phyloP scores from a whole-genome alignment of 108 stramenopile species.

The Nitzschia sp. region DNA sequence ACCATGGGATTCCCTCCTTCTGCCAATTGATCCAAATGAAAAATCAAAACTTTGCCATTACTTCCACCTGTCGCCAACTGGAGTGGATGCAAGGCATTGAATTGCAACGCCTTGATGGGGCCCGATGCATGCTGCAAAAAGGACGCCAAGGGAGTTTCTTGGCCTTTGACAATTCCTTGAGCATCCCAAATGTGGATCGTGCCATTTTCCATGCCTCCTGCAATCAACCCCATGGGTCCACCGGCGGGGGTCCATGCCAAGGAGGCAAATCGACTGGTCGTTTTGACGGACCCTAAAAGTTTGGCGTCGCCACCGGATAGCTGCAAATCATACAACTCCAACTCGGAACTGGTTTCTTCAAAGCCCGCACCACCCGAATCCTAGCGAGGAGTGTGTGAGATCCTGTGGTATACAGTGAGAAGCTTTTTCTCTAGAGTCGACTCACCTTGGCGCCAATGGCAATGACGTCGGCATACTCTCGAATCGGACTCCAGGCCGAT shows the following conservation, averaged over 20 bases:
- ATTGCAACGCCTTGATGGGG: conserved; percentile 81
- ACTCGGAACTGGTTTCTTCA: conserved; percentile 94
- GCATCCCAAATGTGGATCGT: conserved; percentile 92
- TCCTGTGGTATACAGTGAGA: too few species aligned
- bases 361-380: conserved; percentile 75
- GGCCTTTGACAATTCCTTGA: conserved; percentile 45
- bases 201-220: conserved; percentile 97
- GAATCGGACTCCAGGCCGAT: conserved; percentile 71
- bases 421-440: neutral
- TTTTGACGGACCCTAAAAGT: conserved; percentile 77
- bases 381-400: conserved; percentile 16
- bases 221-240: conserved; percentile 74
- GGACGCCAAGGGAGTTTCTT: conserved; percentile 44
- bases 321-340: conserved; percentile 86
- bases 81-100: conserved; percentile 78
- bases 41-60: conserved; percentile 79
- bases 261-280: conserved; percentile 65
- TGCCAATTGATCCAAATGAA: conserved; percentile 47
- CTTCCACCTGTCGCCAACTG: conserved; percentile 85
- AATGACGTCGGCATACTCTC: conserved; percentile 62
- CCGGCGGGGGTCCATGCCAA: conserved; percentile 55
- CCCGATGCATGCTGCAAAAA: conserved; percentile 53
- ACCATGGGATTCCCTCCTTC: conserved; percentile 33
- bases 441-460: conserved; percentile 80
- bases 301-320: conserved; percentile 36